A percentile compares a stretch with the other conserved stretches of the same genome.
phyloP scores from a whole-genome alignment of 345 rosid species.

The Brassica incana region DNA sequence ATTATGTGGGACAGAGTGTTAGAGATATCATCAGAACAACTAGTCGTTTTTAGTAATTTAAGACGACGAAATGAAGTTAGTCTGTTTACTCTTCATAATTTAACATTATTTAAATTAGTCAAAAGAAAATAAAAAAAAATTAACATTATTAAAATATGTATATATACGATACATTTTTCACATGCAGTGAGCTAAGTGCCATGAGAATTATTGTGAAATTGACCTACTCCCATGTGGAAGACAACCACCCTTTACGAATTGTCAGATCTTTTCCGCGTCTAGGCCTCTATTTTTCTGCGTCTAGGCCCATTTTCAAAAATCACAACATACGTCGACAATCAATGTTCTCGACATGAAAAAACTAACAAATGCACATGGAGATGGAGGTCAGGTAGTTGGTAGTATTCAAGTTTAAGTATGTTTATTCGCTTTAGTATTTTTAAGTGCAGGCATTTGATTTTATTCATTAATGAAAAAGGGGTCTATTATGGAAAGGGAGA shows the following conservation, averaged over 20 bases:
- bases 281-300: conserved; percentile 8
- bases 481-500: conserved; percentile 9
- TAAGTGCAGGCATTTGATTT: neutral
- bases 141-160: neutral
- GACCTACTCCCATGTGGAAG: conserved; percentile 39
- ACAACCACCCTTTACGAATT: conserved; percentile 20
- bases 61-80: neutral
- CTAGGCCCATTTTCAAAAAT: conserved; percentile 10
- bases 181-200: conserved; percentile 16
- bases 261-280: conserved; percentile 37
- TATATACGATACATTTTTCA: neutral
- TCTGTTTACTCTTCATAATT: neutral
- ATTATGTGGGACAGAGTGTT: too few species aligned
- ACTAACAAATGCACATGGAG: neutral
- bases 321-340: neutral
- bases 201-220: conserved; percentile 21
- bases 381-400: neutral
- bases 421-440: neutral
- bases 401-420: neutral
- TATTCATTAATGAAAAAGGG: neutral
- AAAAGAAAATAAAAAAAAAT: neutral
- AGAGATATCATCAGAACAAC: too few species aligned
- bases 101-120: neutral
- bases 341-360: neutral
- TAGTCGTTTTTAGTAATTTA: neutral